Percentiles rank a stretch among this genome's conserved stretches.
These are phyloP conservation scores for Aspergillus ruber DNA, from an alignment of 2,329 filamentous ascomycete species.

Conservation along the genomic window DNA sequence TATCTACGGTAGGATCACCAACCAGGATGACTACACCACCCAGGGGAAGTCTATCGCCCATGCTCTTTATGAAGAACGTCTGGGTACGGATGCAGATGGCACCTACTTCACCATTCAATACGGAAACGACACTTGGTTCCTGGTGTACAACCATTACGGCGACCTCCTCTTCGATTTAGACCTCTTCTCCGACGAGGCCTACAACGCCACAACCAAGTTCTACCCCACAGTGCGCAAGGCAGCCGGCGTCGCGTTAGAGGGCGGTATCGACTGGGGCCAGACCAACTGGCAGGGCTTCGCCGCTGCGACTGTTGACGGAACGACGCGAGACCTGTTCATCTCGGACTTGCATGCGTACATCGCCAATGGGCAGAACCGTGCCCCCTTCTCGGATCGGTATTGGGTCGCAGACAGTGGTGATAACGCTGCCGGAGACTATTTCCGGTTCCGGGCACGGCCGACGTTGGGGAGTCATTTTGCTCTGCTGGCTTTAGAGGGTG, in stretches of 20 bases:
- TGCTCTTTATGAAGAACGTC: constrained; percentile 23
- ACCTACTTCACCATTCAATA: constrained; percentile 33
- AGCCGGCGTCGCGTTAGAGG: constrained; percentile 30
- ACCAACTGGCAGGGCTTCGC: constrained; percentile 34
- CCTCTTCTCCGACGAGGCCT: constrained; percentile 27
- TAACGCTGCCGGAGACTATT: constrained; percentile 16
- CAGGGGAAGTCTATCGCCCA: constrained; percentile 26
- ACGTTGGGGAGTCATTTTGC: constrained; percentile 35
- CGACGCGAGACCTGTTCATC: constrained; percentile 20
- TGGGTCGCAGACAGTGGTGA: constrained; percentile 19
- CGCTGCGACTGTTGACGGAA: constrained; percentile 19
- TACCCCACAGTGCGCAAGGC: constrained; percentile 25
- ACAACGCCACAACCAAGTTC: constrained; percentile 26
- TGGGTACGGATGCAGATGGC: constrained; percentile 23
- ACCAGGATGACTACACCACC: constrained; percentile 26
- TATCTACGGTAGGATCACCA: constrained; percentile 19
- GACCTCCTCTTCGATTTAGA: constrained; percentile 29
- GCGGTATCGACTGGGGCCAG: constrained; percentile 28
- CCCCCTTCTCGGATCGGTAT: constrained; percentile 33
- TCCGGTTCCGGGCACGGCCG: constrained; percentile 24
- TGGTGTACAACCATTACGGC: constrained; percentile 33
- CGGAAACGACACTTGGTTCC: constrained; percentile 19
- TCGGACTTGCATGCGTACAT: constrained; percentile 28
- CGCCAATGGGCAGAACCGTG: constrained; percentile 27
- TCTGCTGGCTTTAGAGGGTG: constrained; percentile 22